These are phyloP conservation scores for Chlorociboria aeruginascens DNA, from an alignment of 495 filamentous ascomycete species.

Conservation along the genomic window DNA sequence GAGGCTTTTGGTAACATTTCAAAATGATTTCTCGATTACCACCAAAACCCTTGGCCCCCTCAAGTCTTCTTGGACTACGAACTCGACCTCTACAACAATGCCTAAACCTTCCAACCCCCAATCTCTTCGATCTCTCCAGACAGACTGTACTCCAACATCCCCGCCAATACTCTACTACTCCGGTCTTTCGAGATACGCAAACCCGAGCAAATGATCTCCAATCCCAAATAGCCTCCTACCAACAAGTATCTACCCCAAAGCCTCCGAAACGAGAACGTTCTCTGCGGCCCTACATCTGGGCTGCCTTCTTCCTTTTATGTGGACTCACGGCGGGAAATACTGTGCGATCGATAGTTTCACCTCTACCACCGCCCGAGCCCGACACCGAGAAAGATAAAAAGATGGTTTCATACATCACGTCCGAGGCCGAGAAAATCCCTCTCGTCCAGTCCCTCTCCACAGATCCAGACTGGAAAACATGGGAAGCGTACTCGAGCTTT, in stretches of 20 bases:
- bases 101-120: neutral
- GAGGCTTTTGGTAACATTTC: too few relatives aligned
- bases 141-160: conserved; percentile 3
- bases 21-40: conserved; percentile 6
- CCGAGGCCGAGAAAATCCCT: conserved; percentile 30
- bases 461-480: conserved; percentile 40
- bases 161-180: neutral
- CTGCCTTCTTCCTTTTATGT: conserved; percentile 25
- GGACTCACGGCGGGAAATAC: conserved; percentile 25
- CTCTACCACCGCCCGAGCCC: conserved; percentile 21
- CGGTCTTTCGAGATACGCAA: neutral
- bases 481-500: conserved; percentile 43
- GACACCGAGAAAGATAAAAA: conserved; percentile 24
- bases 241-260: neutral
- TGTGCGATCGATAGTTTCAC: conserved; percentile 24
- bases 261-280: conserved; percentile 11
- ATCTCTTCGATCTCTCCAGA: neutral
- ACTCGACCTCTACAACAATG: neutral
- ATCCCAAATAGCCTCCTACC: conserved; percentile 11
- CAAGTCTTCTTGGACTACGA: neutral
- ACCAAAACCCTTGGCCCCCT: neutral
- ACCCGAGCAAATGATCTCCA: conserved; percentile 6
- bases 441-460: conserved; percentile 39
- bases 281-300: conserved; percentile 16
- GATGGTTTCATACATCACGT: conserved; percentile 21